phyloP scores from a whole-genome alignment of 495 filamentous ascomycete genomes.

The Annulohypoxylon bovei region DNA sequence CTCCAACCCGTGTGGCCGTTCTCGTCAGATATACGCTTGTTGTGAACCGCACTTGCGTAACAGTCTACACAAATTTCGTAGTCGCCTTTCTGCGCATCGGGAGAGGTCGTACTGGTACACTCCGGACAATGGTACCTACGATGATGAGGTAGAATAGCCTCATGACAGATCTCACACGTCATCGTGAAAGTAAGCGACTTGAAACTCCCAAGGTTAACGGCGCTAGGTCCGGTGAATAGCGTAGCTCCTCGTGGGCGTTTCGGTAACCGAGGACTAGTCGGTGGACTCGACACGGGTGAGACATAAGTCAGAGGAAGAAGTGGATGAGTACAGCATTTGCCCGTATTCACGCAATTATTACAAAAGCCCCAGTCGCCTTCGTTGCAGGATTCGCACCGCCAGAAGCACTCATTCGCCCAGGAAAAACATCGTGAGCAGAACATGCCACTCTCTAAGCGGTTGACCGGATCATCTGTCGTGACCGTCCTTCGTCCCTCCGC shows the following conservation, averaged over 20 bases:
- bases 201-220: slow-evolving; percentile 46
- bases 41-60: slow-evolving; percentile 71
- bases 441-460: slow-evolving; percentile 76
- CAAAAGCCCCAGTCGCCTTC: slow-evolving; percentile 95
- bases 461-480: slow-evolving; percentile 71
- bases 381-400: slow-evolving; percentile 85
- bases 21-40: slow-evolving; percentile 70
- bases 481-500: slow-evolving; percentile 61
- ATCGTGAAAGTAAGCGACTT: slow-evolving; percentile 72
- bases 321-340: slow-evolving; percentile 77
- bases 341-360: slow-evolving; percentile 80
- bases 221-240: slow-evolving; percentile 51
- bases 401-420: slow-evolving; percentile 79
- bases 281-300: slow-evolving; percentile 30
- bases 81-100: slow-evolving; percentile 72
- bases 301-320: slow-evolving; percentile 70
- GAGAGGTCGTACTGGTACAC: slow-evolving; percentile 49
- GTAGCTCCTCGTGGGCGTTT: slow-evolving; percentile 47
- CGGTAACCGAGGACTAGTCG: slow-evolving; percentile 39
- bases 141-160: slow-evolving; percentile 72
- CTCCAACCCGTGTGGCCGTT: slow-evolving; percentile 85
- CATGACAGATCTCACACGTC: slow-evolving; percentile 77
- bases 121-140: slow-evolving; percentile 77
- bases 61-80: slow-evolving; percentile 85
- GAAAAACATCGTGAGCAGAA: slow-evolving; percentile 82